Evolutionary conservation across 2,329 filamentous ascomycete species (phyloP).

Genomic region (Fusarium robinianum): DNA sequence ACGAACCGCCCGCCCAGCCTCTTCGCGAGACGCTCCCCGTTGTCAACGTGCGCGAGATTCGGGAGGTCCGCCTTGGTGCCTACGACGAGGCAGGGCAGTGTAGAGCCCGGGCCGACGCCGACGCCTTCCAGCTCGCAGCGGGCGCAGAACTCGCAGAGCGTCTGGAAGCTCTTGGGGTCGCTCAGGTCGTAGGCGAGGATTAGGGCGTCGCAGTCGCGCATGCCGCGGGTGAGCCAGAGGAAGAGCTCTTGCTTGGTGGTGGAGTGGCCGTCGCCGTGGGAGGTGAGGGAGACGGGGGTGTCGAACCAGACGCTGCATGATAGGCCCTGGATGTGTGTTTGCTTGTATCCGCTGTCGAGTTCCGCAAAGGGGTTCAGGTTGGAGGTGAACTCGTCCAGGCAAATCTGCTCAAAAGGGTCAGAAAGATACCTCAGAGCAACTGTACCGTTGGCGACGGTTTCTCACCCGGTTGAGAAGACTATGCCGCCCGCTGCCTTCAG

Average conservation of each 20-base stretch:
- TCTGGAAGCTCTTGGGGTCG: conserved; percentile 15
- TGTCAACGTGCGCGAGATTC: conserved; percentile 4
- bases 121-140: conserved; percentile 21
- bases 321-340: conserved; percentile 11
- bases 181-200: conserved; percentile 22
- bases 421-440: too few species aligned
- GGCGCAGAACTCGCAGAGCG: conserved; percentile 23
- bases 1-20: conserved; percentile 19
- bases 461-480: conserved; percentile 21
- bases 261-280: conserved; percentile 4
- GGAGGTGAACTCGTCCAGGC: conserved; percentile 10
- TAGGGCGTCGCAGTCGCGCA: conserved; percentile 23
- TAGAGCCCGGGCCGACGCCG: conserved; percentile 14
- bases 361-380: conserved; percentile 1
- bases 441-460: too few species aligned
- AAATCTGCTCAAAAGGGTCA: conserved; percentile 8
- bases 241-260: conserved; percentile 16
- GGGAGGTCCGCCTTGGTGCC: conserved; percentile 18
- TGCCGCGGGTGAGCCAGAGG: conserved; percentile 11
- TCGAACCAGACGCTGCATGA: conserved; percentile 19
- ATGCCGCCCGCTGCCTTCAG: conserved; percentile 17
- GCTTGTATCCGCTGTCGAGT: conserved; percentile 10
- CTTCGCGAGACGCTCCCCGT: conserved; percentile 16
- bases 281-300: conserved; percentile 13
- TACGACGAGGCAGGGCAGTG: conserved; percentile 21